Base-by-base conservation (phyloP, 1,284 basidiomycete genomes). In the Irpex lacteus region DNA sequence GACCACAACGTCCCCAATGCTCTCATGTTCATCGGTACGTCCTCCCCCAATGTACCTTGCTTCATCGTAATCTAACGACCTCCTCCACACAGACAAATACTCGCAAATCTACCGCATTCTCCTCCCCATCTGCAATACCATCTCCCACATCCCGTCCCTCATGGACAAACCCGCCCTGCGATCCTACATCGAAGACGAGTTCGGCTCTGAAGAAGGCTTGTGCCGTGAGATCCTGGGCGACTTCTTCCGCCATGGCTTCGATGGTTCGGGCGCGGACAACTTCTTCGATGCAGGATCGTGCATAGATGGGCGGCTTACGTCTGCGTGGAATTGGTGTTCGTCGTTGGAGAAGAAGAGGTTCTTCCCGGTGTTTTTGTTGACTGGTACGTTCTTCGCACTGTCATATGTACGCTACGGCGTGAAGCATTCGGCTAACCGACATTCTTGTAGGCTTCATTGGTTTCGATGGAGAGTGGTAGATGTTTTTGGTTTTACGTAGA, bases 1-100 rank as follows among this genome's bases (percentile, higher is more conserved):
- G 92, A 94, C 71, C 91, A 93, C 77, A 93, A 94, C 70, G 91
- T 94, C n/a, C 91, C 91, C 2, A 94, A 94, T 70, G 89, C 91
- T 3, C 81, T 92, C 64, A 85, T 92, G 78, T 93, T 92, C 79
- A 90, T 92, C 66, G 88, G 82, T 83, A 66, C 66, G 75, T 69
- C 32, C n/a, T 26, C 21, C 5, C 18, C 53, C 37, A 11, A 19
- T 15, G 36, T 15, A 54, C 9, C 37, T 9, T 37, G 9, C 58
- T 5, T 13, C 54, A 32, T 50, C 6, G 18, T 40, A 40, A n/a
- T 4, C 49, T 53, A 18, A 53, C n/a, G n/a, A 2, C 19, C 21
- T 52, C 6, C 4, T 53, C 9, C 18, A 18, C 50, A n/a, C 68
- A 82, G 87, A 94, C 81, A 94, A 94, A 74, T 94, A 94, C 75